Base-by-base conservation (phyloP, 2,329 filamentous ascomycete species). In the Diaporthe citrichinensis region DNA sequence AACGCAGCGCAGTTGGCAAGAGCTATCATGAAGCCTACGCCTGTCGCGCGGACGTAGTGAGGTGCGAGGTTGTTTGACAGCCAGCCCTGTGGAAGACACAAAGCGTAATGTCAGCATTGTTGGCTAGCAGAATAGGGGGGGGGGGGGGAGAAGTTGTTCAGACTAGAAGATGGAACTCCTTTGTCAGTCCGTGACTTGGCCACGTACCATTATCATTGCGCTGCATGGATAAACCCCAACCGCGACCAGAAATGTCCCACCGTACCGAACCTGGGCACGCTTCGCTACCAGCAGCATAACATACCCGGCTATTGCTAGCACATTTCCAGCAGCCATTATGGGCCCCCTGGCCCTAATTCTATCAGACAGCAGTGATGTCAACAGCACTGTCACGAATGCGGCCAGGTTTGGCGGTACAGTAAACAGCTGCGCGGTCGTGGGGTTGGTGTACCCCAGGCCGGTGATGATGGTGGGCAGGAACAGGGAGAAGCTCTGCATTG, bases 391-490 rank as follows among this genome's bases (percentile, higher is more conserved):
- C 12, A 84, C 44, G 76, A 83, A 83, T 25, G 80, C 83, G 7
- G 79, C 78, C 73, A 84, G 79, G 61, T 84, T 83, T 4, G 83
- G 82, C 17, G 84, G 84, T 2, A 83, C 83, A 4, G 83, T 84
- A 31, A 84, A 81, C 4, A 85, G 79, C 76, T 85, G 84, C 15
- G 82, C 80, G 7, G 71, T 83, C 20, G 86, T 83, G 4, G 82
- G 80, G n/a, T 71, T 62, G 39, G 77, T 82, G 78, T 87, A 86
- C 5, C 84, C 84, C 41, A 87, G 80, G 5, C 82, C 83, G 10
- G 80, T 80, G 77, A 87, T 85, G 78, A 88, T 88, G 44, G 84
- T 84, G 0, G 86, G 86, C 1, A 87, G 81, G 79, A 87, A 87
- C n/a, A 88, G 81, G 75, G 80, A 86, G 81, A 81, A 88, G 74